These are phyloP conservation scores for Cladophialophora yegresii DNA, from an alignment of 2,329 filamentous ascomycete genomes.

Conservation along the genomic window DNA sequence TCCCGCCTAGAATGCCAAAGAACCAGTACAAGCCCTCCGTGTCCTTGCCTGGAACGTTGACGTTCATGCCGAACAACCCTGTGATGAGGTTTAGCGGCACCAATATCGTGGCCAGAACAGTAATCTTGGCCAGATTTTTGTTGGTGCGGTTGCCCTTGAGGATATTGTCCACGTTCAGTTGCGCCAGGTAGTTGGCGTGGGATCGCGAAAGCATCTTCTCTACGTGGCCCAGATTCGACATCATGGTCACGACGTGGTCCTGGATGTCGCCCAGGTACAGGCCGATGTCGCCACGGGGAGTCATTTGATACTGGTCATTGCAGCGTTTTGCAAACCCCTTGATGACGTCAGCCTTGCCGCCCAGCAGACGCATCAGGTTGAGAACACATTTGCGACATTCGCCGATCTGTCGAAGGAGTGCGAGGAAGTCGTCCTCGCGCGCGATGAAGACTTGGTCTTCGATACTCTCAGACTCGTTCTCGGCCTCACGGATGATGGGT, in stretches of 20 bases:
- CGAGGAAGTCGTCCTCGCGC: constrained; percentile 82
- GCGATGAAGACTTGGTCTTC: constrained; percentile 95
- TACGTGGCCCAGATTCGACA: constrained; percentile 91
- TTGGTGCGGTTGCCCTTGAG: constrained; percentile 86
- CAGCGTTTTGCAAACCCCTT: constrained; percentile 97
- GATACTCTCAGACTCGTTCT: constrained; percentile 85
- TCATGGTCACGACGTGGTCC: constrained; percentile 99
- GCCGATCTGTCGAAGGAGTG: constrained; percentile 84
- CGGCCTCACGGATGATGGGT: constrained; percentile 82
- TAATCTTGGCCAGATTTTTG: constrained; percentile 89
- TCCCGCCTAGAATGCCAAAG: constrained; percentile 53
- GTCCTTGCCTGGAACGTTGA: constrained; percentile 48
- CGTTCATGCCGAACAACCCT: constrained; percentile 57
- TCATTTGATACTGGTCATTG: constrained; percentile 95
- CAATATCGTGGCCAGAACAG: constrained; percentile 88
- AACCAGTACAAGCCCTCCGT: constrained; percentile 48
- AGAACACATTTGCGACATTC: constrained; percentile 92
- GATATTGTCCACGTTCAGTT: constrained; percentile 89
- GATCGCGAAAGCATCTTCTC: constrained; percentile 95
- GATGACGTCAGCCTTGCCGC: constrained; percentile 97
- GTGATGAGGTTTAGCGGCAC: constrained; percentile 93
- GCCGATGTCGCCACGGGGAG: constrained; percentile 92
- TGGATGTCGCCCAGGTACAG: constrained; percentile 97
- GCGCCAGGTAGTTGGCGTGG: constrained; percentile 94
- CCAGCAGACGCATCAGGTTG: constrained; percentile 85